Evolutionary conservation across 495 filamentous ascomycete species (phyloP), one percentile per base, ranked within the genome.

Genomic region (Elasticomyces elasticus): DNA sequence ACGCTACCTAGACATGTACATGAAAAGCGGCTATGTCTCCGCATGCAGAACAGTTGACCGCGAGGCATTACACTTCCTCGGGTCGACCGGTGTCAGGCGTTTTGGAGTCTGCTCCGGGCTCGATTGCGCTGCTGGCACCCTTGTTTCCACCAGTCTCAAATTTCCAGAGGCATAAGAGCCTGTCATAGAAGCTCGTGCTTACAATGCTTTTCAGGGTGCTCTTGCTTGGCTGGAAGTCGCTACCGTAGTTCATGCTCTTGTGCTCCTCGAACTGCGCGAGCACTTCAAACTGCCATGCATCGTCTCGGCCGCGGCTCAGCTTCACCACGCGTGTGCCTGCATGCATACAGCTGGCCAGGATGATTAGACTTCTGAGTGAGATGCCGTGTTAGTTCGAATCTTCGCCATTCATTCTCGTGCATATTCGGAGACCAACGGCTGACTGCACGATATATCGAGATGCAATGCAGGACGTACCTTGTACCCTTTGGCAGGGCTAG

Each of bases 281-380:
- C 15, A 91, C 74, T 45, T 77, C 70, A 59, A 89, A 83, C 15
- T 63, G 63, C 76, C 83, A 89, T 0, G 67, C 71, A 19, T 67
- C 55, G 1, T 58, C 60, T 0, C 54, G 25, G 17, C 41, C 62
- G 38, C 64, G 60, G 12, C 51, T 64, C 26, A 90, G 63, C 47
- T 76, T 67, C 2, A 98, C 69, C 23, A 97, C 64, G 53, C 82
- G 76, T 23, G 77, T 77, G 13, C 92, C 92, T 0, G 82, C 87
- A 71, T 95, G 86, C 92, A 97, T 97, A 63, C 91, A 96, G 45
- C 87, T 92, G 13, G 84, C 92, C 52, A 98, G 71, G 23, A 97
- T 75, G 42, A 77, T 59, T 9, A 75, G 76, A 13, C 48, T 49
- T 28, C 46, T 49, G 31, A 33, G 43, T 52, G 19, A 43, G 20